Evolutionary conservation across 2,329 filamentous ascomycete species (phyloP), one percentile per base, ranked within the genome.

Genomic region (Pestalotiopsis fici): DNA sequence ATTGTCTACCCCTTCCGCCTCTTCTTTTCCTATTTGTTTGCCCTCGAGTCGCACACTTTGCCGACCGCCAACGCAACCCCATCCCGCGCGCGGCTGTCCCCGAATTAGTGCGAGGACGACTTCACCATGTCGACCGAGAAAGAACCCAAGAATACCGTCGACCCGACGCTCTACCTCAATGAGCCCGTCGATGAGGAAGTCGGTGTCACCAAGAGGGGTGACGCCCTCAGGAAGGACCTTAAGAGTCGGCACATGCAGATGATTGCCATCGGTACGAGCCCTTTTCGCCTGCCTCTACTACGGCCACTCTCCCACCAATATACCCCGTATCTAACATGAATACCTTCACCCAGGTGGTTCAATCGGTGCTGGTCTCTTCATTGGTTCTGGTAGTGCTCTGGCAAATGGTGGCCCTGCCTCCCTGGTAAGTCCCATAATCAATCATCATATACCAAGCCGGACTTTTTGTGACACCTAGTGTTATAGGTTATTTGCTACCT

Each of bases 361-460:
- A 15, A 83, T 83, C 60, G 81, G 82, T 67, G 81, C 81, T 70
- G 91, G 91, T 81, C 83, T 93, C 11, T 93, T 93, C 76, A 89
- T 94, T 67, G 87, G 90, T 60, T 90, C 90, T 2, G 90, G 90
- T 61, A 77, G 77, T 56, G 89, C 89, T 43, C 79, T 92, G 64
- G 80, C 83, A 27, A 81, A 77, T n/a, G 90, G 89, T 74, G 91
- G 90, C 28, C 91, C 90, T 18, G 81, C 78, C 2, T 72, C 81
- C 9, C 73, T 84, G 69, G 74, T 78, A 74, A 37, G 80, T 78
- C 3, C 7, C 3, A n/a, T 18, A 3, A 4, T 18, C 4, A 54
- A 23, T 5, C 25, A 3, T 23, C 13, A 9, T 50, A 15, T 21
- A 50, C 9, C n/a, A 18, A 23, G 9, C 21, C 18, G n/a, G 2